Evolutionary conservation across 164 flowering plant species (phyloP), one percentile per base, ranked within the genome.

Genomic region (Vitis cinerea): DNA sequence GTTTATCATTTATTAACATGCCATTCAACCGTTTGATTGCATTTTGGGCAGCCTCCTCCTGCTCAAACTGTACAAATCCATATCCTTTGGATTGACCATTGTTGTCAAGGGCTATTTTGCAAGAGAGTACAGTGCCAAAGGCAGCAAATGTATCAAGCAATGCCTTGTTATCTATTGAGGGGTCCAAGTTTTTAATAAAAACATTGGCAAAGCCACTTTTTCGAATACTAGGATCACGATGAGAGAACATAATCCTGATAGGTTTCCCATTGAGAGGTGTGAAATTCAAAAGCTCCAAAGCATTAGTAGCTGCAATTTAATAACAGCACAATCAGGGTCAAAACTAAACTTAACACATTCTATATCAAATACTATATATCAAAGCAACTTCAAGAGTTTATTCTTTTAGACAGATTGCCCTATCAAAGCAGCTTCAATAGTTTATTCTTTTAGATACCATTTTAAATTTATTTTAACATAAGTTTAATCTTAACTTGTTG

Each of bases 21-120:
- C 91, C 91, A 82, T 91, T 86, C 49, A 91, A 79, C 74, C 67
- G 63, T 47, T 73, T 68, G 47, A 91, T 89, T 50, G 97, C 91
- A 68, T 57, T 77, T 17, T 78, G 80, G 16, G 93, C 94, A 30
- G 85, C 82, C 15, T 89, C 90, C 27, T 89, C 91, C 31, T 75
- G 73, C 14, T 89, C 94, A 81, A 82, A 92, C 77, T 92, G 95
- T 27, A 90, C 95, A 80, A 84, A 92, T 0, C 97, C 97, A 75
- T 86, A 86, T 6, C 97, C 97, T 78, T 77, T 88, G 2, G 92
- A 84, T 50, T 80, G 82, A 7, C 90, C 93, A 76, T 66, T 85
- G 74, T 51, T 62, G 76, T 92, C 91, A 73, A 77, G 61, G 49
- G 92, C 93, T 31, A 90, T 85, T 81, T 92, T 92, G 85, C 95